These are phyloP conservation scores for Candida boidinii DNA, from an alignment of 805 yeast genomes.

Conservation along the genomic window DNA sequence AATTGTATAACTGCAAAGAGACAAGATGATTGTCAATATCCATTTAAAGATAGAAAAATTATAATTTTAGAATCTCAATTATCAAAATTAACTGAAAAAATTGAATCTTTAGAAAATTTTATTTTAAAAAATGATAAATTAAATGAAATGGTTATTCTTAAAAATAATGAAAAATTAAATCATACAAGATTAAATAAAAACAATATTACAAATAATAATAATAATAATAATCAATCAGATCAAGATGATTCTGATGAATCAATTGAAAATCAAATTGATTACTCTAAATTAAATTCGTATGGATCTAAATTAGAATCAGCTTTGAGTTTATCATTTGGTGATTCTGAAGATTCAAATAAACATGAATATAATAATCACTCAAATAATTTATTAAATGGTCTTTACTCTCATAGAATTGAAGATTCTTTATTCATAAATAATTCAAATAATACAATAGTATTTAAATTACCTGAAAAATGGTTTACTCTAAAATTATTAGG, in stretches of 20 bases:
- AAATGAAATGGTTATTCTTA: background rate
- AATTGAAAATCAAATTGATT: conserved; percentile 13
- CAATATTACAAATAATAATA: background rate
- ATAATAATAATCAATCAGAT: background rate
- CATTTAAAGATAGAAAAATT: conserved; percentile 21
- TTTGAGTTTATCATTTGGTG: conserved; percentile 20
- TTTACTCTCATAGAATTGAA: too few relatives aligned
- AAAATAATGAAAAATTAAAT: conserved; percentile 3
- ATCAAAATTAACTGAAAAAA: conserved; percentile 15
- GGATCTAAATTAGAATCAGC: conserved; percentile 16
- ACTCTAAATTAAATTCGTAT: too few relatives aligned
- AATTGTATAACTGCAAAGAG: conserved; percentile 15
- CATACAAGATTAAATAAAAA: background rate
- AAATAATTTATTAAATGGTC: too few relatives aligned
- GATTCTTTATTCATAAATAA: too few relatives aligned
- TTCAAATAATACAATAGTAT: too few relatives aligned
- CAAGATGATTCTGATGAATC: too few relatives aligned
- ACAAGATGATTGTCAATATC: conserved; percentile 18
- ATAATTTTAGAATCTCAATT: conserved; percentile 20
- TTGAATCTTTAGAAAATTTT: conserved; percentile 14
- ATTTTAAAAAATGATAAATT: conserved; percentile 3
- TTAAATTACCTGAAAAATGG: conserved; percentile 10
- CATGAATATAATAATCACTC: conserved; percentile 5
- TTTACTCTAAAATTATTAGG: conserved; percentile 10
- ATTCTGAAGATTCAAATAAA: conserved; percentile 6